A percentile compares a stretch with the other conserved stretches of the same genome.
phyloP scores from a whole-genome alignment of 257 asterid genomes.

The Penstemon barbatus region DNA sequence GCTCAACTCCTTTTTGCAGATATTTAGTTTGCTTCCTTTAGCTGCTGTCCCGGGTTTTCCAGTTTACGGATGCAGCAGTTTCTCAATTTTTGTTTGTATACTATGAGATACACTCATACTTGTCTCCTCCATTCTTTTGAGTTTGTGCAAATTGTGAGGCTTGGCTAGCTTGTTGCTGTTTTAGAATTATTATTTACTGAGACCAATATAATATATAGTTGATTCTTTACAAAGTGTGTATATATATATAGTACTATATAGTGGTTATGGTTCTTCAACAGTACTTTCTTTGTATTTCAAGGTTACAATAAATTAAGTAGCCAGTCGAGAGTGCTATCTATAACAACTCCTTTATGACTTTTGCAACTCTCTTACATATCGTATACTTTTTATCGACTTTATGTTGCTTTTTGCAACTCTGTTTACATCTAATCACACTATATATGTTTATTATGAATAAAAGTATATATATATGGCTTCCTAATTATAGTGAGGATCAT shows the following conservation, averaged over 20 bases:
- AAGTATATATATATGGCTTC: background rate
- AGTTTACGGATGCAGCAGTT: constrained; percentile 30
- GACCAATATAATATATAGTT: constrained; percentile 5
- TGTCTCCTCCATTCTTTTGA: constrained; percentile 29
- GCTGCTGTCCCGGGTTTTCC: constrained; percentile 28
- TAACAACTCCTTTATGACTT: too few relatives aligned
- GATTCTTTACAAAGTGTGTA: constrained; percentile 8
- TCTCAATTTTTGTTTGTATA: constrained; percentile 45
- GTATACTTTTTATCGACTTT: too few relatives aligned
- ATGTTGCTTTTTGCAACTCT: too few relatives aligned
- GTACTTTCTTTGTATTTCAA: background rate
- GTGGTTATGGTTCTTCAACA: constrained; percentile 19
- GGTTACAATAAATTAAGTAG: background rate
- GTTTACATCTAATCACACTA: too few relatives aligned
- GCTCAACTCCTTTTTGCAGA: constrained; percentile 29
- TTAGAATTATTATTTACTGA: constrained; percentile 24
- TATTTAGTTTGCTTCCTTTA: constrained; percentile 10
- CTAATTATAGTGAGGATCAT: constrained; percentile 12
- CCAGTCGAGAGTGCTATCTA: too few relatives aligned
- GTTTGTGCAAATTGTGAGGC: constrained; percentile 19
- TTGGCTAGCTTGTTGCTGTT: constrained; percentile 6
- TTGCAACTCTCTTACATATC: too few relatives aligned
- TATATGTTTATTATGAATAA: too few relatives aligned
- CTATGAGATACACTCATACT: constrained; percentile 11
- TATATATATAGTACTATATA: background rate